phyloP scores from a whole-genome alignment of 345 rosid species.

The Draba incana region DNA sequence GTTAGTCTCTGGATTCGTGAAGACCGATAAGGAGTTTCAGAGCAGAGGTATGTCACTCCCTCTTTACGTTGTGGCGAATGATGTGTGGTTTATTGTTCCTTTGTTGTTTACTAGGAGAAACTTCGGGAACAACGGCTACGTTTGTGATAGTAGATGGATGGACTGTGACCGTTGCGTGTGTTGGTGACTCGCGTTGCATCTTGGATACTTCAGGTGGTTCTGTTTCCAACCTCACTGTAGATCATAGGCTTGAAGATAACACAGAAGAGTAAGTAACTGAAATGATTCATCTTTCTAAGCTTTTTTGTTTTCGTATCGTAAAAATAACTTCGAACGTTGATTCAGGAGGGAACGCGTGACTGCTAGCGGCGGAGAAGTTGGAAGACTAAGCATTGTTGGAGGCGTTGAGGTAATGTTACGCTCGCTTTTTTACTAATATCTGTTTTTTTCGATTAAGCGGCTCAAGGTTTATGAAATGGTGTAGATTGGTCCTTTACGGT shows the following conservation, averaged over 20 bases:
- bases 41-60: constrained; percentile 52
- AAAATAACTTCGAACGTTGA: constrained; percentile 3
- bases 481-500: constrained; percentile 86
- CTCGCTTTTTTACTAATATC: not conserved
- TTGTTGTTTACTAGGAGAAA: constrained; percentile 57
- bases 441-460: not conserved
- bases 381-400: constrained; percentile 83
- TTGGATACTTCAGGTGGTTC: constrained; percentile 74
- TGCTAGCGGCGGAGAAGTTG: constrained; percentile 99
- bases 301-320: constrained; percentile 12
- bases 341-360: constrained; percentile 85
- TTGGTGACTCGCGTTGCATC: constrained; percentile 92
- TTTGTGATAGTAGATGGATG: constrained; percentile 90
- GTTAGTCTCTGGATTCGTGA: constrained; percentile 89
- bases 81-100: constrained; percentile 26
- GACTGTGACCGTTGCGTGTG: constrained; percentile 94
- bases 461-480: constrained; percentile 12
- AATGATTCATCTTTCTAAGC: constrained; percentile 7
- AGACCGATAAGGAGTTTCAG: constrained; percentile 95
- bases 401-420: constrained; percentile 66
- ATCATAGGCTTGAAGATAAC: constrained; percentile 91
- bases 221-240: constrained; percentile 77
- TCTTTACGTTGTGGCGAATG: not conserved
- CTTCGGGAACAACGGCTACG: constrained; percentile 93
- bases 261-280: constrained; percentile 66